These are phyloP conservation scores for Cordyceps fumosorosea DNA, from an alignment of 2,329 filamentous ascomycete species.

Conservation along the genomic window DNA sequence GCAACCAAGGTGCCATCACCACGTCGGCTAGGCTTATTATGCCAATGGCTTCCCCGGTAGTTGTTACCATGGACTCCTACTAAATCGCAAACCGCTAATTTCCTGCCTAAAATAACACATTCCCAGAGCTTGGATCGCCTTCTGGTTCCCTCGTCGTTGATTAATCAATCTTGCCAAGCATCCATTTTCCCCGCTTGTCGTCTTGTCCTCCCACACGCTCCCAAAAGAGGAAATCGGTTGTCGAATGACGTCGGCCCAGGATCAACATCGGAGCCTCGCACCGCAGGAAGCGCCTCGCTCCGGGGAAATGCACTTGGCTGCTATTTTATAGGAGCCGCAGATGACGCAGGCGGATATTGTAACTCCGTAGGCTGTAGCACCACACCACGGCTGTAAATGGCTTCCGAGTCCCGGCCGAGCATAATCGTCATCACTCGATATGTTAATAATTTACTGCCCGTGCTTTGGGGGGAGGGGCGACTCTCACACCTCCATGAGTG, in stretches of 20 bases:
- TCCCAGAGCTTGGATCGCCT: not conserved
- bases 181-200: not conserved
- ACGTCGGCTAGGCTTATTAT: not conserved
- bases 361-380: not conserved
- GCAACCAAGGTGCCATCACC: not conserved
- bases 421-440: not conserved
- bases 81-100: not conserved
- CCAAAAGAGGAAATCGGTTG: not conserved
- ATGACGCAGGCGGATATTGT: not conserved
- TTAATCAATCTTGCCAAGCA: not conserved
- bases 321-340: not conserved
- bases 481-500: too few relatives aligned
- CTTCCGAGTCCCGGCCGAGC: not conserved
- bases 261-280: too few relatives aligned
- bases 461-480: too few relatives aligned
- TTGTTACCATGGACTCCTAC: not conserved
- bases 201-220: not conserved
- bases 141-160: not conserved
- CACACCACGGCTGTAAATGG: too few relatives aligned
- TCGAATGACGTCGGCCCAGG: not conserved
- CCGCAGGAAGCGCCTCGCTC: too few relatives aligned
- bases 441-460: too few relatives aligned
- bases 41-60: not conserved
- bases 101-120: not conserved
- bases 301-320: not conserved